phyloP scores from a whole-genome alignment of 2,329 filamentous ascomycete species.

The Alternaria solani region DNA sequence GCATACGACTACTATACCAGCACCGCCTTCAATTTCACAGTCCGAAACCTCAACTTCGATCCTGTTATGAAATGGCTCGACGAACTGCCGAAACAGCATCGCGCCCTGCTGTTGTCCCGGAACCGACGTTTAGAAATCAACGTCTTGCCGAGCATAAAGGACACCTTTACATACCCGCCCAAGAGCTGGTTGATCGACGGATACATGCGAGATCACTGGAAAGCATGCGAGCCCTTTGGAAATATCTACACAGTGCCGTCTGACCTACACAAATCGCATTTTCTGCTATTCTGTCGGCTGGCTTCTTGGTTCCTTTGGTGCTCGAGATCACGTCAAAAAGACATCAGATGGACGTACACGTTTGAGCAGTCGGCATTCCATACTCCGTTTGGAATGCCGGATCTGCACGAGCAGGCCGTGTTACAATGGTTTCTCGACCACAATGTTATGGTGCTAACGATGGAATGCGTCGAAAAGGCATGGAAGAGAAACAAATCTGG shows the following conservation, averaged over 20 bases:
- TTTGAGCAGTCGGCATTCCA: slow-evolving; percentile 13
- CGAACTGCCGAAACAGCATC: slow-evolving; percentile 24
- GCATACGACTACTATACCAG: slow-evolving; percentile 37
- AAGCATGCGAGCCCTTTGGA: slow-evolving; percentile 31
- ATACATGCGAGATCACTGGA: slow-evolving; percentile 28
- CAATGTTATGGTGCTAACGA: slow-evolving; percentile 7
- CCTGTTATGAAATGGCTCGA: slow-evolving; percentile 24
- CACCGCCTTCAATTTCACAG: slow-evolving; percentile 24
- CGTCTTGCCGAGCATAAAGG: slow-evolving; percentile 11
- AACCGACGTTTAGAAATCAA: slow-evolving; percentile 27
- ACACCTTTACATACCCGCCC: slow-evolving; percentile 25
- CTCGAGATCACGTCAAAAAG: background rate
- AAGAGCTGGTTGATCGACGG: slow-evolving; percentile 24
- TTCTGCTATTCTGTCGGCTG: slow-evolving; percentile 28
- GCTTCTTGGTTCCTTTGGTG: slow-evolving; percentile 26
- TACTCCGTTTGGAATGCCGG: slow-evolving; percentile 8
- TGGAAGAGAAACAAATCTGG: slow-evolving; percentile 12
- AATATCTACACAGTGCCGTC: slow-evolving; percentile 29
- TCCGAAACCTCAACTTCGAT: slow-evolving; percentile 30
- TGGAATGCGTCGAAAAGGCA: slow-evolving; percentile 10
- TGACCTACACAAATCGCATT: slow-evolving; percentile 16
- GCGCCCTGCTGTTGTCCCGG: slow-evolving; percentile 19
- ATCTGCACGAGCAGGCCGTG: background rate
- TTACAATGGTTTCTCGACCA: slow-evolving; percentile 10
- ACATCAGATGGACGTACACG: slow-evolving; percentile 16